phyloP scores from a whole-genome alignment of 129 eudicot species.

The Pittosporum tobira region DNA sequence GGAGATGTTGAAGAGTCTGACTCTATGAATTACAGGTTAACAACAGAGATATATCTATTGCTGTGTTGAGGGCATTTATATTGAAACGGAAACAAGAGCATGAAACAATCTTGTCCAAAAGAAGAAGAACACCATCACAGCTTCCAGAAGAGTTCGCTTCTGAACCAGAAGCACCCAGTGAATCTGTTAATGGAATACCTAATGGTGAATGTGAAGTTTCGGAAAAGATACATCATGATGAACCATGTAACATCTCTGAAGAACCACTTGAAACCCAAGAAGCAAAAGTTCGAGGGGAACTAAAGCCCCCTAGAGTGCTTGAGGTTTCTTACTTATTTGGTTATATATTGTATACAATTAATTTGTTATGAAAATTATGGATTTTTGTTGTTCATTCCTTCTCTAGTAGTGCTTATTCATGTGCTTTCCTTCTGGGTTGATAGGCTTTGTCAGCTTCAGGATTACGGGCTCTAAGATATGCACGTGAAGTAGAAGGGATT shows the following conservation, averaged over 20 bases:
- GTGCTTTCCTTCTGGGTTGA: constrained; percentile 4
- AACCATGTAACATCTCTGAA: constrained; percentile 15
- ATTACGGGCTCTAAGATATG: constrained; percentile 52
- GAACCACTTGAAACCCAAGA: constrained; percentile 16
- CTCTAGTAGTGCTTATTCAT: not conserved
- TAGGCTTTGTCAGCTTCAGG: constrained; percentile 63
- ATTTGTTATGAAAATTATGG: not conserved
- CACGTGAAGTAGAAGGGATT: constrained; percentile 52
- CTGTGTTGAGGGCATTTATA: constrained; percentile 50
- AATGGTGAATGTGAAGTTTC: constrained; percentile 26
- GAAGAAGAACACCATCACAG: constrained; percentile 12
- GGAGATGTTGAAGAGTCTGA: not conserved
- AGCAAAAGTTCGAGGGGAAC: constrained; percentile 28
- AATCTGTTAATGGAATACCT: constrained; percentile 14
- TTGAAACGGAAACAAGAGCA: constrained; percentile 42
- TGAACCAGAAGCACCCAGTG: constrained; percentile 17
- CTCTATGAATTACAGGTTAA: constrained; percentile 33
- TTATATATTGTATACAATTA: not conserved
- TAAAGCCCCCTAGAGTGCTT: constrained; percentile 57
- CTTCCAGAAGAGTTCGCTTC: constrained; percentile 5
- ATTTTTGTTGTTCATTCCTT: not conserved
- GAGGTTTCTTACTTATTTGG: constrained; percentile 26
- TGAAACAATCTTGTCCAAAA: constrained; percentile 29
- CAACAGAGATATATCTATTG: constrained; percentile 55
- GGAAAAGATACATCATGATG: constrained; percentile 18